Conservation (phyloP, 2,329 filamentous ascomycete genomes). For the Colletotrichum siamense region DNA sequence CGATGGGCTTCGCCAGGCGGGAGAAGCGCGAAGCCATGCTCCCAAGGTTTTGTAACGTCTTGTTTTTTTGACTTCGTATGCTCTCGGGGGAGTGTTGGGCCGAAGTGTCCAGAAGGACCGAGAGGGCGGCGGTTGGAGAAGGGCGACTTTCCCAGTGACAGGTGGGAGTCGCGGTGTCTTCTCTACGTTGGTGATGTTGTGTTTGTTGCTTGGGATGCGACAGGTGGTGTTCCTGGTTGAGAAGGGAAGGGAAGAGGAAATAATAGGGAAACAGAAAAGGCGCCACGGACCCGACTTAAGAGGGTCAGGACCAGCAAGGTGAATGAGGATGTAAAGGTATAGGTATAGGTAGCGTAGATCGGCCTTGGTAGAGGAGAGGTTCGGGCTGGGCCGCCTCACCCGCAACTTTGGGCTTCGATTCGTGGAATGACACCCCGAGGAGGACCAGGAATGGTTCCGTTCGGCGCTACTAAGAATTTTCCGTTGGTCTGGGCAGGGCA, state of each 20-base stretch:
- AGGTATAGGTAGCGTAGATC: neutral
- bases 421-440: slow-evolving; percentile 19
- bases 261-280: neutral
- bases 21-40: slow-evolving; percentile 41
- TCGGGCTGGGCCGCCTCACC: slow-evolving; percentile 17
- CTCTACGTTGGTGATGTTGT: neutral
- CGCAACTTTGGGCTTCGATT: slow-evolving; percentile 11
- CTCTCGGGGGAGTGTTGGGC: neutral
- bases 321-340: neutral
- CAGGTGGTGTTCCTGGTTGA: neutral
- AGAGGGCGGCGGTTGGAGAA: neutral
- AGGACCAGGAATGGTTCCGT: slow-evolving; percentile 1
- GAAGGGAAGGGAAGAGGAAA: neutral
- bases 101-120: neutral
- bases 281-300: neutral
- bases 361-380: neutral
- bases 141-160: neutral
- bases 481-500: slow-evolving; percentile 5
- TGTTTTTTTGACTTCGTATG: neutral
- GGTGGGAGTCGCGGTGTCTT: neutral
- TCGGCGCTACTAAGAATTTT: slow-evolving; percentile 9
- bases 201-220: neutral
- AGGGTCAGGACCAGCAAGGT: slow-evolving; percentile 2
- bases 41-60: neutral
- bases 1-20: slow-evolving; percentile 39